Percentiles rank a stretch among this genome's conserved stretches.
Conservation (phyloP, 257 asterid species). For the Solanum ossicruentum region DNA sequence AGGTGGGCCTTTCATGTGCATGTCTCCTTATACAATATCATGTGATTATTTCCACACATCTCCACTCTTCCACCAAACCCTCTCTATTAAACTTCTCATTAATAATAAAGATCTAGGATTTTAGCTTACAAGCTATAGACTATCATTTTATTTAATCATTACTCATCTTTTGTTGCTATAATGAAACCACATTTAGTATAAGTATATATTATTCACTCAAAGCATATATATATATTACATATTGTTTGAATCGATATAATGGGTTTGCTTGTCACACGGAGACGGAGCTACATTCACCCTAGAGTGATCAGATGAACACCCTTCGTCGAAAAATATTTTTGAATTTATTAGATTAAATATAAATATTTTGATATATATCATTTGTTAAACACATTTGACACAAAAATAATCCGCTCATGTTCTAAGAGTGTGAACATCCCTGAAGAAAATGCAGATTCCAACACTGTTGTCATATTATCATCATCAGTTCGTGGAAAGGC, state of each 20-base stretch:
- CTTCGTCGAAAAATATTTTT: too few species aligned
- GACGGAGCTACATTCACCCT: too few species aligned
- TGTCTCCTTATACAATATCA: slow-evolving; percentile 21
- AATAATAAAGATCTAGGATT: not conserved
- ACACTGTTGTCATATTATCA: too few species aligned
- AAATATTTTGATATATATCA: too few species aligned
- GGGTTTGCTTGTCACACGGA: too few species aligned
- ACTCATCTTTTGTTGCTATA: not conserved
- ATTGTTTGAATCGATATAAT: not conserved
- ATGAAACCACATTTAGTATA: not conserved
- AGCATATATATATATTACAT: too few species aligned
- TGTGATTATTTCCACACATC: slow-evolving; percentile 23
- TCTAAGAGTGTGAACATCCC: too few species aligned
- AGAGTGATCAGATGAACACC: too few species aligned
- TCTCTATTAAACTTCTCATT: not conserved
- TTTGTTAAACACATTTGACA: too few species aligned
- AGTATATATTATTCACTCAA: not conserved
- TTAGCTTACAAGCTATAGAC: not conserved
- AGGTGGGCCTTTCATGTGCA: slow-evolving; percentile 21
- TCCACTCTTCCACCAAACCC: slow-evolving; percentile 4
- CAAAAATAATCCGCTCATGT: too few species aligned
- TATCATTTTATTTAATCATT: not conserved
- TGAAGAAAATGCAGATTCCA: too few species aligned
- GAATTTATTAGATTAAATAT: too few species aligned
- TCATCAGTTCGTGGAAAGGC: not conserved